Base-by-base conservation (phyloP, 352 stramenopile species). In the Stramenopiles sp. region DNA sequence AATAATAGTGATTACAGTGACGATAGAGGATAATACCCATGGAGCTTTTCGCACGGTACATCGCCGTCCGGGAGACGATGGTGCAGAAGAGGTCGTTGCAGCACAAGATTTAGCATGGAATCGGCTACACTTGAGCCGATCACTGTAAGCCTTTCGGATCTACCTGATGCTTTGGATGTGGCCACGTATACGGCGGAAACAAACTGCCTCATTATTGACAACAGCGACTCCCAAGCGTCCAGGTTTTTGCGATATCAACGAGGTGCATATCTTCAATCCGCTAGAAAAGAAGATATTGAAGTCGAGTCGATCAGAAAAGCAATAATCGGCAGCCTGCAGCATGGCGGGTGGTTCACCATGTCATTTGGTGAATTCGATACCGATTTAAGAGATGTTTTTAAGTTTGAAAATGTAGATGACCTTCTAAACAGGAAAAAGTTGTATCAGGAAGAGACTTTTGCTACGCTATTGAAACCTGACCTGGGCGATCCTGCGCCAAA, bases 181-280 rank as follows among this genome's bases (percentile, higher is more conserved):
- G 88, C 86, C 0, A 87, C 95, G 33, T 96, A 95, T 80, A 90
- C 94, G 29, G 71, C 87, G 25, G 92, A 96, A 76, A 90, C 89
- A 29, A 95, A 92, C 82, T 91, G 91, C 22, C 82, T 96, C n/a
- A 83, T 96, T 22, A 81, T 95, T 22, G 92, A 96, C 71, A 84
- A 88, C 0, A 87, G 86, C 0, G 89, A 88, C 0, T 78, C 31
- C 22, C 88, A 95, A 84, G 92, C 89, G 8, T 88, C 86, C 30
- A 88, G 90, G 0, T 95, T 95, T 67, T 89, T 96, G 81, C 91
- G 93, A 80, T 96, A 96, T 84, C 92, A 96, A 82, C 90, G 89
- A 0, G 91, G 91, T 14, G 86, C 87, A 7, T 90, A 92, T 67
- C 86, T 96, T n/a, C 86, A 93, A 84, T 88, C 85, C 0, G 88